Conservation (phyloP, 2,329 filamentous ascomycete genomes). For the Penicillium sp. region DNA sequence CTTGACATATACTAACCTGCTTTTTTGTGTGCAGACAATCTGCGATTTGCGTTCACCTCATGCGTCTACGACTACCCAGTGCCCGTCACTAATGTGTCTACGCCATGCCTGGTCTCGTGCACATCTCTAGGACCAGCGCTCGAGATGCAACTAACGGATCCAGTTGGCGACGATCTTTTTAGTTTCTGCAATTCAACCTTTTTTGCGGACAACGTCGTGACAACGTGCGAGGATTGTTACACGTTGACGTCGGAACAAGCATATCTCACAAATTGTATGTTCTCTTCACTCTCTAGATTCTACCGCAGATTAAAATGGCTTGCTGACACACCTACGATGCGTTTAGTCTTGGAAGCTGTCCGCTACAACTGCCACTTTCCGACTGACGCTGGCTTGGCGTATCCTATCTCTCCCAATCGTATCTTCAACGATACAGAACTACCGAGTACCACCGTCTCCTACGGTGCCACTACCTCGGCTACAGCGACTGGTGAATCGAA, state of each 20-base stretch:
- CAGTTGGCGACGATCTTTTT: constrained; percentile 27
- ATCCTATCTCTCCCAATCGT: constrained; percentile 35
- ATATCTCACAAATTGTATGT: constrained; percentile 43
- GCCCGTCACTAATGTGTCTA: constrained; percentile 35
- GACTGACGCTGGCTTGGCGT: constrained; percentile 31
- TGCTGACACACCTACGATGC: neutral
- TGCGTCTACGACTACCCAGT: constrained; percentile 42
- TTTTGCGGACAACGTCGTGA: constrained; percentile 41
- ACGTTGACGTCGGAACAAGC: constrained; percentile 38
- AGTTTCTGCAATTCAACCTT: constrained; percentile 34
- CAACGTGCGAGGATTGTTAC: constrained; percentile 42
- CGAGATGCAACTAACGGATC: constrained; percentile 26
- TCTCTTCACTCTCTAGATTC: neutral
- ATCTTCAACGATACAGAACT: constrained; percentile 41
- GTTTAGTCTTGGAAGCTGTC: constrained; percentile 42
- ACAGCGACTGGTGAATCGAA: constrained; percentile 19
- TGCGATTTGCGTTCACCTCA: constrained; percentile 41
- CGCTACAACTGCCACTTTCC: constrained; percentile 43
- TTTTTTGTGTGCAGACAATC: constrained; percentile 33
- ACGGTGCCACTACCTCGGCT: constrained; percentile 17
- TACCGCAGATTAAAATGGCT: neutral
- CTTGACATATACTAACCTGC: constrained; percentile 13
- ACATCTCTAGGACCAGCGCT: constrained; percentile 31
- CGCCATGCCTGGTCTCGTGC: constrained; percentile 43
- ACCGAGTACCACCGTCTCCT: constrained; percentile 25